Base-by-base conservation (phyloP, 768 basidiomycete species). In the Kwoniella sp. region DNA sequence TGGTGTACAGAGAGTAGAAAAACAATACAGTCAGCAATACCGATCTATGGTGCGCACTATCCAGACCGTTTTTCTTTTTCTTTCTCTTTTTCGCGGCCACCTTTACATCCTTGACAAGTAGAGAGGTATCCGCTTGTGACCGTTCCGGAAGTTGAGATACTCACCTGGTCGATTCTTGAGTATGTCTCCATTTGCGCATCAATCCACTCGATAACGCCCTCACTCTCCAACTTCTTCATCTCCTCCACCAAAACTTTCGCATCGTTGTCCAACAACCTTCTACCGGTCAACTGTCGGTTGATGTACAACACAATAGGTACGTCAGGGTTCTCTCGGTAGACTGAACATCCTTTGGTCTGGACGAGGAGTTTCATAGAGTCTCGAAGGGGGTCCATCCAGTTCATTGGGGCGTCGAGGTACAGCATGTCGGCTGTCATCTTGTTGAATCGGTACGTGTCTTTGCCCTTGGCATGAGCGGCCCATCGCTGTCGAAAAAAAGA, bases 281-380 rank as follows among this genome's bases (percentile, higher is more conserved):
- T 56, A 7, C 61, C 67, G 1, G 70, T 68, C 51, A 58, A 26
- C 58, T 76, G 74, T 48, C 74, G 44, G 36, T 72, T 72, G 50
- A 76, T 67, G 54, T 76, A 76, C 7, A 71, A 60, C 24, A 76
- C 71, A 17, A 76, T 59, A 5, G 74, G 74, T 1, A 71, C 60
- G 36, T 58, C 56, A 8, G 48, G 33, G n/a, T 61, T 60, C 27
- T 64, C 37, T 36, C 69, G 37, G 19, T 70, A 55, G 2, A 67
- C 52, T n/a, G 57, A 52, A 22, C 69, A 70, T 22, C 68, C 63
- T 40, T 58, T 53, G 17, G 66, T 56, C 8, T 60, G 36, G 2
- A 60, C 60, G 12, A 66, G 48, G 5, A 19, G 24, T 27, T 64
- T 65, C 47, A 74, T 58, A 6, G 67, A 53, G 17, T 61, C 21